Evolutionary conservation across 139 green algal genomes (phyloP).

Genomic region (Pseudopediastrum boryanum): DNA sequence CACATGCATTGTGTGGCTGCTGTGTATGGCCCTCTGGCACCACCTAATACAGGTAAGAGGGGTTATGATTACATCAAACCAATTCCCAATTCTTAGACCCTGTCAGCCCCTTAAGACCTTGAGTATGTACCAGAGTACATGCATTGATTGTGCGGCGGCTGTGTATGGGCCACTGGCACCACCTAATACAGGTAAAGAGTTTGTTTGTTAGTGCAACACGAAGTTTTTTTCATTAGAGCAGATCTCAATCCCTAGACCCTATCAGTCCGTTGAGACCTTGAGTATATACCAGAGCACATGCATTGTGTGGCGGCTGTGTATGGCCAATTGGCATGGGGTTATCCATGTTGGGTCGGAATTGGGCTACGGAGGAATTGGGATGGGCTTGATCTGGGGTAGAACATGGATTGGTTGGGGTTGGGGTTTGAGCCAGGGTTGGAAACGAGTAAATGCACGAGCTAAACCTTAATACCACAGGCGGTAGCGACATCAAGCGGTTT

Average conservation of each 20-base stretch:
- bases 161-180: slow-evolving; percentile 85
- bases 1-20: slow-evolving; percentile 96
- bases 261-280: too few species aligned
- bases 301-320: slow-evolving; percentile 90
- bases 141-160: slow-evolving; percentile 91
- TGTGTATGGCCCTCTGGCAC: slow-evolving; percentile 82
- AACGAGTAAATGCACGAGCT: too few species aligned
- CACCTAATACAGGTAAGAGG: slow-evolving; percentile 82
- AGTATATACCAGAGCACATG: slow-evolving; percentile 99
- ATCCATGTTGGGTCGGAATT: slow-evolving; percentile 82
- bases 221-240: too few species aligned
- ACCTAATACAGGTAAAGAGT: slow-evolving; percentile 81
- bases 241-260: too few species aligned
- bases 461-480: too few species aligned
- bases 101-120: too few species aligned
- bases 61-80: slow-evolving; percentile 37
- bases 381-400: too few species aligned
- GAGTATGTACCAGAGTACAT: slow-evolving; percentile 99
- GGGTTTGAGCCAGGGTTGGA: too few species aligned
- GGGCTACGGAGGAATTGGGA: too few species aligned
- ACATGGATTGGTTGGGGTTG: slow-evolving; percentile 98
- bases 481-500: too few species aligned
- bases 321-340: slow-evolving; percentile 82
- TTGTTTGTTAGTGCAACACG: too few species aligned
- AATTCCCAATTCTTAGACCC: too few species aligned